Base-by-base conservation (phyloP, 2,329 filamentous ascomycete species). In the Mollisia scopiformis region DNA sequence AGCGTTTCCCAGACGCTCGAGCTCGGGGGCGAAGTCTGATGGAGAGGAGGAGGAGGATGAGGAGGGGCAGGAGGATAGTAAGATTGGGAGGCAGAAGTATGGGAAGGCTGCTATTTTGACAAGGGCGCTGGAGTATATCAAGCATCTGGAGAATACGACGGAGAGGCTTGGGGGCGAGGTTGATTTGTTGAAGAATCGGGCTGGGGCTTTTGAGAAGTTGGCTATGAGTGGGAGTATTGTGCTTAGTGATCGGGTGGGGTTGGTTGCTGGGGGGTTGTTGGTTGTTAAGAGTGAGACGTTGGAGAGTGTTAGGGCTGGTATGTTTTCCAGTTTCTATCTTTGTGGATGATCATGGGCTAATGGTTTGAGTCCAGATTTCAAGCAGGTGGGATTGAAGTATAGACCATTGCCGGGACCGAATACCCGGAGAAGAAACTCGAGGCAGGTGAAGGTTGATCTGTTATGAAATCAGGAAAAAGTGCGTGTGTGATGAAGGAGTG, bases 41-140 rank as follows among this genome's bases (percentile, higher is more conserved):
- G 23, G 31, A 19, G 33, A 58, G n/a, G 58, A 56, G n/a, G 51
- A 39, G 6, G 62, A 64, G 16, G 57, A 55, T n/a, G 49, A 23
- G 6, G 59, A 62, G 14, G 55, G 39, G n/a, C n/a, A n/a, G 11
- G 61, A 61, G 28, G 61, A 63, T 6, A 28, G 25, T 13, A 62
- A 62, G 37, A 53, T 50, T 14, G 52, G 30, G 8, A 46, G 57
- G 43, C 55, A 65, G 35, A 68, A 67, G 25, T 64, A 62, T 35
- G 65, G 65, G 14, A 68, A 69, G 57, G 68, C 66, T 10, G 65
- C 66, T 1, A 63, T 68, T 21, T 39, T 69, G 19, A 62, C 61
- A 11, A 52, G 62, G 16, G 68, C 68, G 11, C 52, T 66, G 16
- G 65, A 68, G 23, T 69, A 69, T 31, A 69, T 69, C 37, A 46